These are phyloP conservation scores for Glonium stellatum DNA, from an alignment of 495 filamentous ascomycete genomes.

Conservation along the genomic window DNA sequence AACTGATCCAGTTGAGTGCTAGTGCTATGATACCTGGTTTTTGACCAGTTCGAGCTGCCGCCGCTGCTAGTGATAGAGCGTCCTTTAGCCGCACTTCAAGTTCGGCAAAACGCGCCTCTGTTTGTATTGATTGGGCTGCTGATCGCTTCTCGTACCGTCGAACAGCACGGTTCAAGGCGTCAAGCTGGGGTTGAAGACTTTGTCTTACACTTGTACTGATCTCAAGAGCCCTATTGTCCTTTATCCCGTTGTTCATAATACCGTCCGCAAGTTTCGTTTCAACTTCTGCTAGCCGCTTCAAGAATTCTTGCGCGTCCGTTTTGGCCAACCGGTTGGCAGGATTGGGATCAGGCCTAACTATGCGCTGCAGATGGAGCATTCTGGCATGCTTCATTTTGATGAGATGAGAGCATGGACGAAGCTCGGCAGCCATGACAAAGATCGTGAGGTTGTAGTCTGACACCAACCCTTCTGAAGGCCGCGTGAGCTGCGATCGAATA, in stretches of 20 bases:
- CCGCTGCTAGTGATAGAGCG: slow-evolving; percentile 70
- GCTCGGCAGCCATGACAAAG: slow-evolving; percentile 80
- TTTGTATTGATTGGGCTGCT: slow-evolving; percentile 61
- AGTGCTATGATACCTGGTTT: slow-evolving; percentile 26
- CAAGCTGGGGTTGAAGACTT: slow-evolving; percentile 69
- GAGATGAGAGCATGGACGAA: slow-evolving; percentile 72
- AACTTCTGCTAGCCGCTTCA: slow-evolving; percentile 59
- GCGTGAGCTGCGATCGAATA: slow-evolving; percentile 66
- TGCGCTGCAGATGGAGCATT: slow-evolving; percentile 75
- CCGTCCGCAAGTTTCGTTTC: slow-evolving; percentile 53
- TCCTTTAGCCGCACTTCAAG: slow-evolving; percentile 67
- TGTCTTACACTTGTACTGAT: slow-evolving; percentile 57
- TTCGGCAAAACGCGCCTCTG: slow-evolving; percentile 62
- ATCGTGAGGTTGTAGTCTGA: slow-evolving; percentile 93
- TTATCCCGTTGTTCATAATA: slow-evolving; percentile 26
- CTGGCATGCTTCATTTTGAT: slow-evolving; percentile 71
- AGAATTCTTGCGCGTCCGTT: slow-evolving; percentile 50
- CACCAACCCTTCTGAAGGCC: slow-evolving; percentile 77
- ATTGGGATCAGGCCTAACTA: slow-evolving; percentile 48
- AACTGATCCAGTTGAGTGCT: slow-evolving; percentile 11
- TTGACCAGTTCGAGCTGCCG: slow-evolving; percentile 49
- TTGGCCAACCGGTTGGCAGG: slow-evolving; percentile 37
- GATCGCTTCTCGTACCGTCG: slow-evolving; percentile 90
- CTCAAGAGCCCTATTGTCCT: slow-evolving; percentile 35
- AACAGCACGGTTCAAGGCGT: slow-evolving; percentile 82